Conservation (phyloP, 768 basidiomycete species). For the Macrocybe gigantea region DNA sequence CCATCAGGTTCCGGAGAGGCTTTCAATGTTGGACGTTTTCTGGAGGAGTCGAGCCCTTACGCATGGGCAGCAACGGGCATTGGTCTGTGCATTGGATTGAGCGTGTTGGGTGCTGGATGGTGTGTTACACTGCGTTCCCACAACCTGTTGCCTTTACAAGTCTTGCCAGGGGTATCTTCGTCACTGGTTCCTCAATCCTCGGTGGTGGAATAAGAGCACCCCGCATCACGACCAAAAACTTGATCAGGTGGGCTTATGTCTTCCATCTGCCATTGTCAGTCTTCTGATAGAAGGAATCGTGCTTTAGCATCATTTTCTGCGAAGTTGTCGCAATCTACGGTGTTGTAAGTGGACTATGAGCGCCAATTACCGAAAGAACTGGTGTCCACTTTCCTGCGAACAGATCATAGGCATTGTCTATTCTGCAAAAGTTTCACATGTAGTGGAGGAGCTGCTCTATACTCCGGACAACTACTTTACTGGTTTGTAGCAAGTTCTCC, state of each 20-base stretch:
- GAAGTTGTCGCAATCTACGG: conserved; percentile 99
- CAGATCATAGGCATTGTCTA: conserved; percentile 97
- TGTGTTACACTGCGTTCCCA: conserved; percentile 28
- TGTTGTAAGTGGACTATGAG: conserved; percentile 50
- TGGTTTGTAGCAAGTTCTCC: conserved; percentile 33
- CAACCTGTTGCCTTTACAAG: no score
- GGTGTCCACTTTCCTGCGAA: not conserved
- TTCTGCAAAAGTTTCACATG: conserved; percentile 66
- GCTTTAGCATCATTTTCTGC: conserved; percentile 90
- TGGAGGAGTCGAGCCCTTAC: conserved; percentile 92
- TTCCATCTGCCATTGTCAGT: not conserved
- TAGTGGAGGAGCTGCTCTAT: conserved; percentile 67
- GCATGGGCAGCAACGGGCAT: conserved; percentile 90
- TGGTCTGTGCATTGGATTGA: conserved; percentile 88
- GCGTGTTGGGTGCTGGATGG: conserved; percentile 95
- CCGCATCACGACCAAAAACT: conserved; percentile 93
- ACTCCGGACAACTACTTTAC: conserved; percentile 91
- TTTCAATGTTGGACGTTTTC: conserved; percentile 91
- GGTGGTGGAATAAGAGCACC: conserved; percentile 94
- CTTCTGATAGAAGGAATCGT: not conserved
- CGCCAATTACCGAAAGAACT: not conserved
- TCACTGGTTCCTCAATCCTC: conserved; percentile 94
- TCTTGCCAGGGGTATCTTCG: conserved; percentile 83
- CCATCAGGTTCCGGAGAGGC: conserved; percentile 74
- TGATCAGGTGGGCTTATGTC: conserved; percentile 69